These are phyloP conservation scores for Trichoderma sp. DNA, from an alignment of 2,329 filamentous ascomycete species.

Conservation along the genomic window DNA sequence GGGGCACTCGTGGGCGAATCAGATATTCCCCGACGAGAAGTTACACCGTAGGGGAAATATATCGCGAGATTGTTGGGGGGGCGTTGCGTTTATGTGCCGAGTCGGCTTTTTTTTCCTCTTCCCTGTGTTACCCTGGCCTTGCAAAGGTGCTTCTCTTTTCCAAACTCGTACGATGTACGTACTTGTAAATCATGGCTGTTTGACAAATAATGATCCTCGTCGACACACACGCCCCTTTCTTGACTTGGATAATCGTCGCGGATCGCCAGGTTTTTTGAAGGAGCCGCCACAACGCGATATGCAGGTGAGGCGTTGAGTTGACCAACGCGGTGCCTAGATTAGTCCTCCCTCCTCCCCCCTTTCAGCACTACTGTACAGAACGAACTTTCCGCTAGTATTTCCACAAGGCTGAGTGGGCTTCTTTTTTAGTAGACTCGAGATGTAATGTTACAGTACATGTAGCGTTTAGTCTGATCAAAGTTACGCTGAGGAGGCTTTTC, in stretches of 20 bases:
- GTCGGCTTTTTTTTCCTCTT: neutral
- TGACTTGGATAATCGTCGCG: neutral
- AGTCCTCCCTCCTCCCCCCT: no score
- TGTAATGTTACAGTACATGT: neutral
- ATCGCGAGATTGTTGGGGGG: neutral
- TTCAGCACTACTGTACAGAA: neutral
- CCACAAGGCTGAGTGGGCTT: neutral
- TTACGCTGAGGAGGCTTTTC: neutral
- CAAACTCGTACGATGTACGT: neutral
- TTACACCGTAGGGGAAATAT: neutral
- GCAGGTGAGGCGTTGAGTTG: neutral
- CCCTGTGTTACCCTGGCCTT: neutral
- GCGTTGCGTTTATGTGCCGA: neutral
- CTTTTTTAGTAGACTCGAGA: neutral
- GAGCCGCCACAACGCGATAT: neutral
- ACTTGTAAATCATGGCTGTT: neutral
- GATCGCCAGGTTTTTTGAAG: neutral
- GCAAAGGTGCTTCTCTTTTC: neutral
- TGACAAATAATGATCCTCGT: neutral
- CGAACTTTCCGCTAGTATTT: neutral
- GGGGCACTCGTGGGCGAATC: neutral
- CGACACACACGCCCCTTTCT: neutral
- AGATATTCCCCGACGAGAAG: neutral
- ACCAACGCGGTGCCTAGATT: neutral
- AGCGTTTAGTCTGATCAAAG: neutral